These are phyloP conservation scores for Mercurialis annua DNA, from an alignment of 345 rosid species.

Conservation along the genomic window DNA sequence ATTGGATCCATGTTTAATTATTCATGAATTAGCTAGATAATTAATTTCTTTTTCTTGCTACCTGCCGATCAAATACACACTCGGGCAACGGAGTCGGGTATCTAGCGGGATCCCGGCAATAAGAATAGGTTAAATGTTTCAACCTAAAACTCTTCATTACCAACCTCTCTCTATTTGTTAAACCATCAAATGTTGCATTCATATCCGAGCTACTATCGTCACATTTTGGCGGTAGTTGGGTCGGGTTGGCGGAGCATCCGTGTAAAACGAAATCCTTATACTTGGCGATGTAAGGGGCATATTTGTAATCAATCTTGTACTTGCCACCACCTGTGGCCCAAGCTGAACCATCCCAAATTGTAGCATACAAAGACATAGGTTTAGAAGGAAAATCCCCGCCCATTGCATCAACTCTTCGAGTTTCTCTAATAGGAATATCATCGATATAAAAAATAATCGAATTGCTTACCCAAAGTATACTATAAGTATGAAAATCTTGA, in stretches of 20 bases:
- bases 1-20: too few relatives aligned
- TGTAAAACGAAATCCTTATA: constrained; percentile 11
- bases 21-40: background rate
- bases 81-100: constrained; percentile 7
- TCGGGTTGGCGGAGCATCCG: constrained; percentile 17
- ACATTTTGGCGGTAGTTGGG: background rate
- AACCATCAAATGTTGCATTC: background rate
- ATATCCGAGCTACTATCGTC: background rate
- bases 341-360: constrained; percentile 26
- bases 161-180: background rate
- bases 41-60: too few relatives aligned
- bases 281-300: constrained; percentile 13
- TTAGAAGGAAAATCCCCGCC: constrained; percentile 26
- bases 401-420: constrained; percentile 2
- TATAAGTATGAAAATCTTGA: constrained; percentile 7
- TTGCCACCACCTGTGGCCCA: constrained; percentile 24
- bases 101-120: background rate
- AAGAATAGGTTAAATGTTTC: background rate
- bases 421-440: constrained; percentile 15
- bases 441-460: constrained; percentile 14
- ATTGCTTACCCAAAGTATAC: constrained; percentile 7
- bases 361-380: constrained; percentile 23
- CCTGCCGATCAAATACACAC: background rate
- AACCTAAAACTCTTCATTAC: constrained; percentile 17
- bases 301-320: constrained; percentile 10